Conservation (phyloP, 2,329 filamentous ascomycete species). For the Aspergillus ibericus region DNA sequence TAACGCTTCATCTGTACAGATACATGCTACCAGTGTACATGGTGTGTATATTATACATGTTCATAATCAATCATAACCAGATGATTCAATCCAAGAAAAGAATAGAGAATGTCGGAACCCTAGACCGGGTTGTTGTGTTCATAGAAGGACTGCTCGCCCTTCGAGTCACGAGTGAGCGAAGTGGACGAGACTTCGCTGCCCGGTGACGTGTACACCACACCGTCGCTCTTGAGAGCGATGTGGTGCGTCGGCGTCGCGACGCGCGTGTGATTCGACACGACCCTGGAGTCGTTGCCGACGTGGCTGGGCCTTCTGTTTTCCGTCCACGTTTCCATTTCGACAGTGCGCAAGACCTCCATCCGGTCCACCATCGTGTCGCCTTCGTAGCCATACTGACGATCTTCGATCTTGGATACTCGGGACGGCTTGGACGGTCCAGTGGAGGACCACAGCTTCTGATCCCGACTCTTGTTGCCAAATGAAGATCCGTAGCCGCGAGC, state of each 20-base stretch:
- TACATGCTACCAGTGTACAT: background rate
- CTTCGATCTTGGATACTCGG: conserved; percentile 1
- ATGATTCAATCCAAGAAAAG: background rate
- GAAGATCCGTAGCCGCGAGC: conserved; percentile 22
- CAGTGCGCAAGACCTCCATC: conserved; percentile 35
- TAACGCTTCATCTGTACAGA: background rate
- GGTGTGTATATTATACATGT: background rate
- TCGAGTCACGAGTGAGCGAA: conserved; percentile 13
- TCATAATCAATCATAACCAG: background rate
- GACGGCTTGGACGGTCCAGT: conserved; percentile 25
- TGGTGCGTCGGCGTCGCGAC: conserved; percentile 13
- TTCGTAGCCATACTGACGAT: conserved; percentile 17
- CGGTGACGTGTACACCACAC: conserved; percentile 21
- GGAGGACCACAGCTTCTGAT: conserved; percentile 25
- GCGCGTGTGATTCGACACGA: conserved; percentile 18
- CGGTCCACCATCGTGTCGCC: conserved; percentile 20
- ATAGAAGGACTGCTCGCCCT: background rate
- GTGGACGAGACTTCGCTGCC: conserved; percentile 22
- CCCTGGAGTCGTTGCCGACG: conserved; percentile 16
- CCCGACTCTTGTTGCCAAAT: conserved; percentile 19
- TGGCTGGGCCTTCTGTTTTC: conserved; percentile 23
- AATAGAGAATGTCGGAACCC: background rate
- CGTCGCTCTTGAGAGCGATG: conserved; percentile 21
- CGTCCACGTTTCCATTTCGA: conserved; percentile 37
- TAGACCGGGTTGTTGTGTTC: conserved; percentile 6